These are phyloP conservation scores for Yamadazyma olivae DNA, from an alignment of 805 yeast species.

Conservation along the genomic window DNA sequence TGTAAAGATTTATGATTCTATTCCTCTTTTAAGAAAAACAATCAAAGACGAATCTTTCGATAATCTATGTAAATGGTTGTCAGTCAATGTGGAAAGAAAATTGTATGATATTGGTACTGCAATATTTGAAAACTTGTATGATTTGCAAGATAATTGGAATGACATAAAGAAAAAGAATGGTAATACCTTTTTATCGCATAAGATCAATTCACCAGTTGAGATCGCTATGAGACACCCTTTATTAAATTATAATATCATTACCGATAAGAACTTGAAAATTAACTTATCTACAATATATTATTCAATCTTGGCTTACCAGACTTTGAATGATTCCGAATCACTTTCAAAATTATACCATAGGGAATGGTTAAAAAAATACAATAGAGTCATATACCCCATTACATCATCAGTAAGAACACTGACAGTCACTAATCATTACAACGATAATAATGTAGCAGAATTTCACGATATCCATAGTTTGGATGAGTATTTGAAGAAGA, in stretches of 20 bases:
- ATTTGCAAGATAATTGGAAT: constrained; percentile 62
- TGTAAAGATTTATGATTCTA: constrained; percentile 65
- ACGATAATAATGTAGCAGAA: constrained; percentile 18
- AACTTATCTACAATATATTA: constrained; percentile 77
- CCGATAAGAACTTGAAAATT: constrained; percentile 37
- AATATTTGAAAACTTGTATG: constrained; percentile 50
- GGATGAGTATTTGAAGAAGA: constrained; percentile 53
- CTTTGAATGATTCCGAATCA: constrained; percentile 62
- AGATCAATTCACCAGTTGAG: constrained; percentile 86
- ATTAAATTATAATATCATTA: constrained; percentile 47
- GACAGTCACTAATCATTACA: constrained; percentile 8
- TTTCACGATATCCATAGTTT: constrained; percentile 35
- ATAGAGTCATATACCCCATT: constrained; percentile 65
- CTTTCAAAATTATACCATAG: constrained; percentile 62
- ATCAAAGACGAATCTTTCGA: constrained; percentile 74
- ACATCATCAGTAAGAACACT: constrained; percentile 35
- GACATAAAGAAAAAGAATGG: constrained; percentile 39
- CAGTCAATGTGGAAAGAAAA: constrained; percentile 58
- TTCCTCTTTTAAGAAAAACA: constrained; percentile 70
- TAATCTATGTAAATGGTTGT: constrained; percentile 61
- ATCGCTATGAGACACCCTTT: constrained; percentile 63
- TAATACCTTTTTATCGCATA: constrained; percentile 45
- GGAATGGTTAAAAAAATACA: constrained; percentile 70
- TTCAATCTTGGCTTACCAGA: constrained; percentile 75
- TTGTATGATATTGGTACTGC: constrained; percentile 55